Percentiles rank a stretch among this genome's conserved stretches.
Conservation (phyloP, 2,329 filamentous ascomycete species). For the Fusarium coicis region DNA sequence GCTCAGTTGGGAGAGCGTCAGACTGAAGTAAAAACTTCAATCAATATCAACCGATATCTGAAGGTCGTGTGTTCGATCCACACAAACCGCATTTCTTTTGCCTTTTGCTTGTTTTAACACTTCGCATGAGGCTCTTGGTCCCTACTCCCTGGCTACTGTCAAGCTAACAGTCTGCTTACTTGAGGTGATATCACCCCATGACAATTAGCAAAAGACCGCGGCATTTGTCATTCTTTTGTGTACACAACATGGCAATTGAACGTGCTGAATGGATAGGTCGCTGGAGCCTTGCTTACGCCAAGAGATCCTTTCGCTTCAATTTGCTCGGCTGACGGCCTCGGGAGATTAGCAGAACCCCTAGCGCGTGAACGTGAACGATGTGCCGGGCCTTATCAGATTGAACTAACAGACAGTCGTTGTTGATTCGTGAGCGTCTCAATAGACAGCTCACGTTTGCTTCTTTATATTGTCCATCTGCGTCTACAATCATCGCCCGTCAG, state of each 20-base stretch:
- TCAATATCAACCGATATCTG: constrained; percentile 22
- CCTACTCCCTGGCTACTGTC: neutral
- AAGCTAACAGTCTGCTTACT: neutral
- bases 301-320: neutral
- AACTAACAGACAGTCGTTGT: neutral
- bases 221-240: neutral
- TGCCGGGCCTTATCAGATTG: neutral
- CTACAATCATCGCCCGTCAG: rapidly evolving
- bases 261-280: neutral
- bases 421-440: neutral
- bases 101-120: rapidly evolving
- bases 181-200: neutral
- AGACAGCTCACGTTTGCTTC: neutral
- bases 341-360: neutral
- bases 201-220: neutral
- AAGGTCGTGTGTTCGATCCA: constrained; percentile 35
- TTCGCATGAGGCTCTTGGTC: neutral
- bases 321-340: neutral
- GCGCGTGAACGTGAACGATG: neutral
- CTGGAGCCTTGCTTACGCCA: neutral
- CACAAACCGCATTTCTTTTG: constrained; percentile 12
- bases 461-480: rapidly evolving
- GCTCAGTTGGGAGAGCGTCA: constrained; percentile 35
- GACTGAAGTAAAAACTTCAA: constrained; percentile 28
- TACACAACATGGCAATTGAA: neutral